phyloP scores from a whole-genome alignment of 2,329 filamentous ascomycete genomes.

The Ascochyta pisi region DNA sequence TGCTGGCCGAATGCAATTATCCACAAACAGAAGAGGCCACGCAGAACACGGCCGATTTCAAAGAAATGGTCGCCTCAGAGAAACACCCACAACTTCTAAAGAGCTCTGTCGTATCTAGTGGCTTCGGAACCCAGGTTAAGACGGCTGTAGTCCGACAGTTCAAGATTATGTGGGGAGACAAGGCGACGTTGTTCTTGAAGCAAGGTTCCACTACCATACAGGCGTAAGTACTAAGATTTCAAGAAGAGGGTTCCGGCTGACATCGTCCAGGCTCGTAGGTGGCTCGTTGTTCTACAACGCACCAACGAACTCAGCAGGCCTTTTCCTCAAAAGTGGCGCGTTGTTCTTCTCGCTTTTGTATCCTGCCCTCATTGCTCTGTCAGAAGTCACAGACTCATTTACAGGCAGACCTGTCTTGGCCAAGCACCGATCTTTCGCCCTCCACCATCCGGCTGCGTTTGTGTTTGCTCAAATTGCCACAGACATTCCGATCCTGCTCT shows the following conservation, averaged over 20 bases:
- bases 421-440: constrained; percentile 80
- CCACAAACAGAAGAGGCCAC: too few relatives aligned
- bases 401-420: constrained; percentile 77
- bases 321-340: constrained; percentile 69
- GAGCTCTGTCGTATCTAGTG: constrained; percentile 58
- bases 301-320: constrained; percentile 61
- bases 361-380: constrained; percentile 67
- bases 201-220: constrained; percentile 64
- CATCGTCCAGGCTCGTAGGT: constrained; percentile 55
- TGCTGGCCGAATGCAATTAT: too few relatives aligned
- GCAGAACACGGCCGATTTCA: too few relatives aligned
- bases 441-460: constrained; percentile 83
- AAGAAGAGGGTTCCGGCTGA: too few relatives aligned
- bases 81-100: constrained; percentile 20
- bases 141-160: constrained; percentile 64
- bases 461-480: constrained; percentile 71
- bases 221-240: constrained; percentile 41
- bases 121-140: constrained; percentile 28
- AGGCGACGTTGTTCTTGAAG: constrained; percentile 67
- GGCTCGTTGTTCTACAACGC: constrained; percentile 73
- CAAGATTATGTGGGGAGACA: constrained; percentile 70
- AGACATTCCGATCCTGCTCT: constrained; percentile 52
- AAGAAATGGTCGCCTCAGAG: constrained; percentile 3
- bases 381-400: constrained; percentile 67
- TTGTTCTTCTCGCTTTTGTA: constrained; percentile 70